Evolutionary conservation across 2,329 filamentous ascomycete species (phyloP).

Genomic region (Phoma sp.): DNA sequence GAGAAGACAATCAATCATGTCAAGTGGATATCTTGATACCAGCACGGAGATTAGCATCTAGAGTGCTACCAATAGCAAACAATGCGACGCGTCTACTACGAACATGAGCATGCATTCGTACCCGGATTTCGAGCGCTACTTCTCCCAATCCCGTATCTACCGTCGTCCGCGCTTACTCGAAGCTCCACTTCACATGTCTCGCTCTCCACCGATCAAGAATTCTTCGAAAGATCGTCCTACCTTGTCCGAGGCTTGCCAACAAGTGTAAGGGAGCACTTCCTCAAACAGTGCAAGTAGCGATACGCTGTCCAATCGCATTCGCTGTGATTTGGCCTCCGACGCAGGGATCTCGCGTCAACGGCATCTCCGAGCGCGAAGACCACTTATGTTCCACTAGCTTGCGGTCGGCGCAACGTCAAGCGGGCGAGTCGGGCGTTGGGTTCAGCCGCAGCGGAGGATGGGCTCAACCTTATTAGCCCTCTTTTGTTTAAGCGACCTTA

Average conservation of each 20-base stretch:
- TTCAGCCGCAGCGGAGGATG: conserved; percentile 10
- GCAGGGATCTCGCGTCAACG: conserved; percentile 1
- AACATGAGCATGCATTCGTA: neutral
- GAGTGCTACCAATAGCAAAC: neutral
- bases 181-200: neutral
- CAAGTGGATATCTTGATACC: conserved; percentile 36
- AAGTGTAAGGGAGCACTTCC: conserved; percentile 1
- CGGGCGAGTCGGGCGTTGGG: neutral
- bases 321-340: conserved; percentile 2
- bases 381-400: conserved; percentile 1
- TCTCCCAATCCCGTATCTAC: neutral
- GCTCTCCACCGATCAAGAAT: neutral
- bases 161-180: neutral
- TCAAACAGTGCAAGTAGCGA: conserved; percentile 1
- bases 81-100: neutral
- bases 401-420: conserved; percentile 10
- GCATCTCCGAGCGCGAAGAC: conserved; percentile 18
- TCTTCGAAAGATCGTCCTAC: neutral
- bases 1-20: conserved; percentile 35
- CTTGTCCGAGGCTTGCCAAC: conserved; percentile 4
- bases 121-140: neutral
- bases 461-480: conserved; percentile 6
- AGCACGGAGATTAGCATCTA: neutral
- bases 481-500: neutral
- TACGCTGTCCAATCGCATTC: conserved; percentile 3